phyloP scores from a whole-genome alignment of 2,329 filamentous ascomycete genomes.

The Fusarium chaquense region DNA sequence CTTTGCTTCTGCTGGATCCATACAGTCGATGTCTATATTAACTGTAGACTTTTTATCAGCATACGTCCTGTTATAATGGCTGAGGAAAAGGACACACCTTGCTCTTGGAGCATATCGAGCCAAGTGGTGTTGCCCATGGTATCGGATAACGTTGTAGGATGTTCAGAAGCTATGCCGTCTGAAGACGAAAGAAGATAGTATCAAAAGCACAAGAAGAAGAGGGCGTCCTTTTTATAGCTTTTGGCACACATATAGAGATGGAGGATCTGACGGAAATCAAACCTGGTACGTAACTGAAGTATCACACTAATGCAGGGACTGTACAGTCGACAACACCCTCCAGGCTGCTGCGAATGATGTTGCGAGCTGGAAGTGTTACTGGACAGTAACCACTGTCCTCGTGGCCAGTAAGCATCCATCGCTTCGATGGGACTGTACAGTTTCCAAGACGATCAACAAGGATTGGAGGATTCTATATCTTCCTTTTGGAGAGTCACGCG shows the following conservation, averaged over 20 bases:
- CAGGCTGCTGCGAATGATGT: background rate
- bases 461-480: background rate
- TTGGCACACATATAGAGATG: background rate
- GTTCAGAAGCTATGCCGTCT: accelerated
- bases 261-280: accelerated
- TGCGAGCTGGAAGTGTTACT: background rate
- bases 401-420: background rate
- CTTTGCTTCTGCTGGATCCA: constrained; percentile 12
- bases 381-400: background rate
- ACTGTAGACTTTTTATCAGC: background rate
- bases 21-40: constrained; percentile 10
- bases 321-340: constrained; percentile 5
- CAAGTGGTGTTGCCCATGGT: constrained; percentile 4
- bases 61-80: accelerated
- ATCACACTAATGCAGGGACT: constrained; percentile 14
- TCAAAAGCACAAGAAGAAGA: background rate
- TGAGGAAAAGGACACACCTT: background rate
- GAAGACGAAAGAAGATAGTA: background rate
- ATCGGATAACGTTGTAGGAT: accelerated
- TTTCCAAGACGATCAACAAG: background rate
- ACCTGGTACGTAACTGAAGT: background rate
- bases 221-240: background rate
- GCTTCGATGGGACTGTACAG: background rate
- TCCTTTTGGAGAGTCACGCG: background rate
- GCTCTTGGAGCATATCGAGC: constrained; percentile 8